Conservation (phyloP, 805 yeast species). For the Grigorovia humatica region DNA sequence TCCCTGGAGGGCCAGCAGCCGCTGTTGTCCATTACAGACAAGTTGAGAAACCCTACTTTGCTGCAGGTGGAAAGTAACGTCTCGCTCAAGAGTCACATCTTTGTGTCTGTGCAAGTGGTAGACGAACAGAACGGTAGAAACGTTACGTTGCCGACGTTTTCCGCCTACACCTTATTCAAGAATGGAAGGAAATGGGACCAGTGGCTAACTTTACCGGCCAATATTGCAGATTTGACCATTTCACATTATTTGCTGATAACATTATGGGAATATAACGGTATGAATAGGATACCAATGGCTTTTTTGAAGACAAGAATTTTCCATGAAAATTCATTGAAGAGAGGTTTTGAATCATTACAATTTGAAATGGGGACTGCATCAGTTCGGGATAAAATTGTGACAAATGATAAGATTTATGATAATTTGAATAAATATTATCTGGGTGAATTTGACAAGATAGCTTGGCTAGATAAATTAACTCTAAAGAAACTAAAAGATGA, state of each 20-base stretch:
- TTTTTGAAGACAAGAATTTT: constrained; percentile 51
- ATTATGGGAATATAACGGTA: constrained; percentile 59
- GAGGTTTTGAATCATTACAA: constrained; percentile 56
- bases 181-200: constrained; percentile 51
- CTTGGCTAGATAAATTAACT: constrained; percentile 69
- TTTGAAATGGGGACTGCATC: constrained; percentile 29
- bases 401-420: constrained; percentile 34
- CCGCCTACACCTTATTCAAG: constrained; percentile 40
- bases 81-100: constrained; percentile 27
- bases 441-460: constrained; percentile 49
- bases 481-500: constrained; percentile 37
- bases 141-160: constrained; percentile 38
- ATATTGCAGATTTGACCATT: constrained; percentile 58
- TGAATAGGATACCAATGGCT: constrained; percentile 46
- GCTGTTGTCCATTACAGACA: constrained; percentile 35
- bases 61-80: constrained; percentile 34
- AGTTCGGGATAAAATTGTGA: constrained; percentile 17
- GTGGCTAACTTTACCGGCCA: constrained; percentile 64
- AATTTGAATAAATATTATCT: constrained; percentile 52
- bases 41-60: constrained; percentile 38
- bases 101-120: constrained; percentile 37
- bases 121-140: constrained; percentile 35
- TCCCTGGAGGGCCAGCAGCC: constrained; percentile 37
- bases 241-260: constrained; percentile 49
- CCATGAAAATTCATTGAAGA: constrained; percentile 49